Percentiles rank a stretch among this genome's conserved stretches.
phyloP scores from a whole-genome alignment of 805 yeast species.

The Starmerella stellata region DNA sequence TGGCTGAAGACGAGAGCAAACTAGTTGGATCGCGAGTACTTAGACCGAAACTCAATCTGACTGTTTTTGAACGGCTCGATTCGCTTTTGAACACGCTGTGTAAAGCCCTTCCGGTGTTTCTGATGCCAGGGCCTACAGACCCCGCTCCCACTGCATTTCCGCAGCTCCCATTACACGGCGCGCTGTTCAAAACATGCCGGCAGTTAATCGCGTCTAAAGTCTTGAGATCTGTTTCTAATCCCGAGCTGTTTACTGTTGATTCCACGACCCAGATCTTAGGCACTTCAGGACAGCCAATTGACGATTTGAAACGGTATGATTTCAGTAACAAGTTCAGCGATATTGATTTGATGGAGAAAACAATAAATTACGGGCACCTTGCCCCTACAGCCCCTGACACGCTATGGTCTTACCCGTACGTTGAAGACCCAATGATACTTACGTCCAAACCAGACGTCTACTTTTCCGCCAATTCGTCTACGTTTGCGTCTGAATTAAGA shows the following conservation, averaged over 20 bases:
- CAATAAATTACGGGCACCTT: slow-evolving; percentile 66
- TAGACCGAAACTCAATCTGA: slow-evolving; percentile 11
- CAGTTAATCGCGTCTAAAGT: slow-evolving; percentile 25
- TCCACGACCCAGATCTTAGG: slow-evolving; percentile 45
- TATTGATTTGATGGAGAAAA: slow-evolving; percentile 42
- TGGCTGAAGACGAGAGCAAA: slow-evolving; percentile 21
- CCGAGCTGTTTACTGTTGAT: slow-evolving; percentile 35
- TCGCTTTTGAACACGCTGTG: slow-evolving; percentile 38
- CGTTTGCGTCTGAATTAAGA: slow-evolving; percentile 26
- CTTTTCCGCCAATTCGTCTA: slow-evolving; percentile 68
- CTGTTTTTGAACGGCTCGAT: slow-evolving; percentile 29
- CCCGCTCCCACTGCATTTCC: slow-evolving; percentile 75
- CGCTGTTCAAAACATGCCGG: slow-evolving; percentile 39
- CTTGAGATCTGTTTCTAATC: slow-evolving; percentile 42
- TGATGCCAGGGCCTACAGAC: slow-evolving; percentile 74
- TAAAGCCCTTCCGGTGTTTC: slow-evolving; percentile 43
- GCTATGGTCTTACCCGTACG: slow-evolving; percentile 70
- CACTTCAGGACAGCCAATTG: slow-evolving; percentile 68
- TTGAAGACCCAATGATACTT: slow-evolving; percentile 66
- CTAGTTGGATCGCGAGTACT: slow-evolving; percentile 15
- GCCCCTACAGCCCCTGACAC: slow-evolving; percentile 97
- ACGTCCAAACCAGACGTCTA: slow-evolving; percentile 70
- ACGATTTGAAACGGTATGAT: slow-evolving; percentile 55
- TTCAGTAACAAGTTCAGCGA: slow-evolving; percentile 16
- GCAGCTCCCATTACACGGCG: slow-evolving; percentile 73